These are phyloP conservation scores for Mycosarcoma maydis DNA, from an alignment of 1,284 basidiomycete species.

Conservation along the genomic window DNA sequence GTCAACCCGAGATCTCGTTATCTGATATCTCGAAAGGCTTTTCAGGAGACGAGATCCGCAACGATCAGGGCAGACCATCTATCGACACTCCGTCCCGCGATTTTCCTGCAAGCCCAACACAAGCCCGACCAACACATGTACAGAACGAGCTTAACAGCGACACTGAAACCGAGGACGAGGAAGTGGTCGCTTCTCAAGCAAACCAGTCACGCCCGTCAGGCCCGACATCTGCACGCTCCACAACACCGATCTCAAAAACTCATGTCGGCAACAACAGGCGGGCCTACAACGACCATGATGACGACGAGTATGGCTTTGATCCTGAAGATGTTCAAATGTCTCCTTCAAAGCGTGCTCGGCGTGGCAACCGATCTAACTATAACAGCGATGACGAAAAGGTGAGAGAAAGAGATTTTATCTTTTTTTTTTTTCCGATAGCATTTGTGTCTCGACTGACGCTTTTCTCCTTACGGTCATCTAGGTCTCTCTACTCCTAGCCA, in stretches of 20 bases:
- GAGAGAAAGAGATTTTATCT: neutral
- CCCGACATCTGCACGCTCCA: neutral
- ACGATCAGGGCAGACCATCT: neutral
- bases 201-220: no score
- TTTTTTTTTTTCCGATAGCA: neutral
- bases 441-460: neutral
- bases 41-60: neutral
- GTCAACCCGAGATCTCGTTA: slow-evolving; percentile 11
- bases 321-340: slow-evolving; percentile 21
- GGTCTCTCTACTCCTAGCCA: slow-evolving; percentile 71
- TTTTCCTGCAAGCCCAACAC: neutral
- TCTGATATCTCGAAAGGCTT: neutral
- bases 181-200: slow-evolving; percentile 3
- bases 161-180: slow-evolving; percentile 38
- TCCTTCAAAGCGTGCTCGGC: slow-evolving; percentile 24
- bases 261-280: neutral
- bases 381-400: slow-evolving; percentile 31
- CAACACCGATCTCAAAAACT: no score
- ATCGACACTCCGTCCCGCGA: neutral
- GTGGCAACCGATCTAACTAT: slow-evolving; percentile 2
- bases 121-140: neutral
- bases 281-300: slow-evolving; percentile 11
- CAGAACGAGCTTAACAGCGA: slow-evolving; percentile 11
- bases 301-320: slow-evolving; percentile 8
- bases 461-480: neutral